A percentile compares a stretch with the other conserved stretches of the same genome.
Conservation (phyloP, 148 eudicot species). For the Vaccinium darrowii region DNA sequence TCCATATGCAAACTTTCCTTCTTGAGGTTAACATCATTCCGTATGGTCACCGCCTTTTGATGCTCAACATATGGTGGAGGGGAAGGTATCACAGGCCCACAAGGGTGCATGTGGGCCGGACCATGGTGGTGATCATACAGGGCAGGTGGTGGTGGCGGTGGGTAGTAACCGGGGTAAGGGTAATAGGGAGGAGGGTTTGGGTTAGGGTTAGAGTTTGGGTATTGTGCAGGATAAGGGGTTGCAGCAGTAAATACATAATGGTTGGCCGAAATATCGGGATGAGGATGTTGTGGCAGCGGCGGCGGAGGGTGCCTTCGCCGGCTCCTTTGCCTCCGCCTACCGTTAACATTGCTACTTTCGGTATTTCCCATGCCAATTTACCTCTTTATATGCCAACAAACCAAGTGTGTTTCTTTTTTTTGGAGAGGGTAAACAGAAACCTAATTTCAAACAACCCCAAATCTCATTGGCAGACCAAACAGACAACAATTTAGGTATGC, state of each 20-base stretch:
- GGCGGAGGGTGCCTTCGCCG: conserved; percentile 43
- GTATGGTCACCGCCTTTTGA: conserved; percentile 86
- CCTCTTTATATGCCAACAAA: conserved; percentile 3
- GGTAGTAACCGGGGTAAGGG: conserved; percentile 69
- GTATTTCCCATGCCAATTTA: conserved; percentile 57
- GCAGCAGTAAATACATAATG: conserved; percentile 78
- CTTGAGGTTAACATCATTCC: conserved; percentile 88
- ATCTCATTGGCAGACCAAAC: neutral
- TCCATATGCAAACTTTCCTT: conserved; percentile 79
- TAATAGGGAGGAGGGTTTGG: conserved; percentile 55
- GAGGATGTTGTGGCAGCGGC: conserved; percentile 38
- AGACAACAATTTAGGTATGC: neutral
- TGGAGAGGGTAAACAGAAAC: neutral
- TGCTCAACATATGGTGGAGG: conserved; percentile 76
- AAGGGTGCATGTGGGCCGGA: conserved; percentile 47
- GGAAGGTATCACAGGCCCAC: conserved; percentile 51
- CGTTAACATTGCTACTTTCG: conserved; percentile 45
- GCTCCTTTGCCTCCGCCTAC: conserved; percentile 45
- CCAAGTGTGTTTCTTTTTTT: neutral
- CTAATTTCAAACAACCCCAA: neutral
- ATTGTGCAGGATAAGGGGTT: conserved; percentile 53
- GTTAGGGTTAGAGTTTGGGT: conserved; percentile 55
- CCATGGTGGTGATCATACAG: conserved; percentile 79
- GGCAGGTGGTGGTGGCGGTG: conserved; percentile 40
- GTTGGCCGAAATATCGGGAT: conserved; percentile 49